Evolutionary conservation across 305 asterid genomes (phyloP), one percentile per base, ranked within the genome.

Genomic region (Petunia hybrid): DNA sequence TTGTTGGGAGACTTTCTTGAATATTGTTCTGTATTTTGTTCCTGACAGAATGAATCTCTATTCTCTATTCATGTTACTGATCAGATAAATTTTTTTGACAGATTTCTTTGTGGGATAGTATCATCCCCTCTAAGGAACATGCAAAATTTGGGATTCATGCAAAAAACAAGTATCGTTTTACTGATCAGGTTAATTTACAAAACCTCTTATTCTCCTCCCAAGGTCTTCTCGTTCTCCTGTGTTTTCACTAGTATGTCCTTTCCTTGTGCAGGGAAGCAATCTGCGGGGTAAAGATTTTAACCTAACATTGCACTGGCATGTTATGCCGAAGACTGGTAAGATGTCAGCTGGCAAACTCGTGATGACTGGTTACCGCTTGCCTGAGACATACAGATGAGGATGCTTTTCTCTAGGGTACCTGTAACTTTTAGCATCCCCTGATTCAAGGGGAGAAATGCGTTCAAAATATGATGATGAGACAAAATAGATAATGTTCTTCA

Each of bases 281-380:
- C 90, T 95, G 57, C 90, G 93, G 2, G 96, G 97, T 70, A 91
- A 86, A 84, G 88, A 81, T 57, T 95, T 92, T 82, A 93, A 95
- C 90, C 84, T 95, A 83, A 92, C 98, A 22, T 67, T 93, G 89
- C 98, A 92, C 74, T 95, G 98, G 98, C 98, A 95, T 77, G 92
- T 92, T 36, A 95, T 93, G 99, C 99, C 99, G 1, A 95, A 95
- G 92, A 93, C 97, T 10, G 99, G 99, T 71, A 95, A 90, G 94
- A 95, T 95, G 98, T 90, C 88, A 68, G 94, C 90, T 1, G 96
- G 91, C 89, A 95, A 91, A 85, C 78, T 95, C 64, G 98, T 89
- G 81, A 93, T 92, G 98, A 84, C 85, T 57, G 98, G 97, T 61
- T 92, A 61, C 90, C 93, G 88, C 77, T 77, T 93, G 87, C 98